These are phyloP conservation scores for Trifolium dubium DNA, from an alignment of 306 rosid species.

Conservation along the genomic window DNA sequence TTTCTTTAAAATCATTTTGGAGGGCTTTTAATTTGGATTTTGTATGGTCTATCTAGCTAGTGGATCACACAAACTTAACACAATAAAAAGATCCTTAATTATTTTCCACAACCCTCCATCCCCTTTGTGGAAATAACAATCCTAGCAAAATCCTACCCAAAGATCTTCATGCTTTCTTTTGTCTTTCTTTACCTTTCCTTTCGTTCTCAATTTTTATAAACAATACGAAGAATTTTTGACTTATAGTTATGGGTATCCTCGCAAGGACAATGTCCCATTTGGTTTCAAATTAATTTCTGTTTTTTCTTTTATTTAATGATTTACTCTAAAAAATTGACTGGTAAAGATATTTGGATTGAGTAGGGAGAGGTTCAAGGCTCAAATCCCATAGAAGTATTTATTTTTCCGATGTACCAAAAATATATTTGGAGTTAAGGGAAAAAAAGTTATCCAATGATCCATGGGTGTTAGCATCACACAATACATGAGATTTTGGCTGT, in stretches of 20 bases:
- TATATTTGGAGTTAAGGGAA: too few species aligned
- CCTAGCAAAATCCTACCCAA: slow-evolving; percentile 45
- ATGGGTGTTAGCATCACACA: too few species aligned
- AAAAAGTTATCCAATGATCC: too few species aligned
- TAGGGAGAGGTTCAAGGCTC: too few species aligned
- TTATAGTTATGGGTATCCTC: slow-evolving; percentile 36
- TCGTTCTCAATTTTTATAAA: slow-evolving; percentile 11
- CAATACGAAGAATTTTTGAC: slow-evolving; percentile 39
- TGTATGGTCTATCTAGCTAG: slow-evolving; percentile 18
- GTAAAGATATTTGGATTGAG: too few species aligned
- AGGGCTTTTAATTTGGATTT: slow-evolving; percentile 32
- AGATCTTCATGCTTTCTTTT: slow-evolving; percentile 39
- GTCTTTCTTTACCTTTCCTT: slow-evolving; percentile 26
- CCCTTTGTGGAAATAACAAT: slow-evolving; percentile 36
- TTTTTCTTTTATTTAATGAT: too few species aligned
- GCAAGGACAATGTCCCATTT: slow-evolving; percentile 40
- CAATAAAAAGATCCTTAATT: slow-evolving; percentile 38
- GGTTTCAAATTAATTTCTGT: too few species aligned
- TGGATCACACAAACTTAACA: slow-evolving; percentile 40
- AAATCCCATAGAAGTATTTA: too few species aligned
- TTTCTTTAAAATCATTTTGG: slow-evolving; percentile 41
- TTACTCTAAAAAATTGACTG: too few species aligned
- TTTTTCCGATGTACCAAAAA: too few species aligned
- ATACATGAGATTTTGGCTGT: too few species aligned
- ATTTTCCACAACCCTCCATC: slow-evolving; percentile 28